Percentiles rank a stretch among this genome's conserved stretches.
phyloP scores from a whole-genome alignment of 352 stramenopile genomes.

The Achlya hypogyna region DNA sequence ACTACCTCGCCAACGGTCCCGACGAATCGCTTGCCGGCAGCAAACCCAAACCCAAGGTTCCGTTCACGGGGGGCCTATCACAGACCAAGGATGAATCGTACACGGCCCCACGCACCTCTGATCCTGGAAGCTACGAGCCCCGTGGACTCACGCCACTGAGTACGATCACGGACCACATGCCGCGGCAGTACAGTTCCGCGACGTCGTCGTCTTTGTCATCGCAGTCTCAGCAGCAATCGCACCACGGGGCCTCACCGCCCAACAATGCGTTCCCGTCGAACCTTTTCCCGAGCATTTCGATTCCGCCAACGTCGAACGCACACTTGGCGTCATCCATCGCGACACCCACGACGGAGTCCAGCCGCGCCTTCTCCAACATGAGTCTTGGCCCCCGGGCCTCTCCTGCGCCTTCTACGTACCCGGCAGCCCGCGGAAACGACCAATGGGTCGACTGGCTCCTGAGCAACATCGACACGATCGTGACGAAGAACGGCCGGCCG shows the following conservation, averaged over 20 bases:
- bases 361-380: slow-evolving; percentile 19
- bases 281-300: slow-evolving; percentile 16
- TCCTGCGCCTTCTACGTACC: background rate
- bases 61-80: background rate
- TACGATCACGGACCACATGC: background rate
- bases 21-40: background rate
- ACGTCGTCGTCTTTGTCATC: background rate
- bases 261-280: background rate
- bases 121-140: background rate
- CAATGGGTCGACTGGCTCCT: slow-evolving; percentile 21
- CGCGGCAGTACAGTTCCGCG: background rate
- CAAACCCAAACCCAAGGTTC: background rate
- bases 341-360: slow-evolving; percentile 17
- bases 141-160: background rate
- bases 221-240: background rate
- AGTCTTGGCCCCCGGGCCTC: background rate
- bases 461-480: slow-evolving; percentile 16
- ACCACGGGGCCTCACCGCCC: background rate
- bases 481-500: background rate
- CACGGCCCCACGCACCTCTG: background rate
- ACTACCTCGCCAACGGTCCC: background rate
- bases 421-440: slow-evolving; percentile 10
- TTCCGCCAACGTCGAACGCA: background rate
- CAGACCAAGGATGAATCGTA: slow-evolving; percentile 13
- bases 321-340: background rate